Conservation (phyloP, 139 green algal genomes). For the Closterium sp. region DNA sequence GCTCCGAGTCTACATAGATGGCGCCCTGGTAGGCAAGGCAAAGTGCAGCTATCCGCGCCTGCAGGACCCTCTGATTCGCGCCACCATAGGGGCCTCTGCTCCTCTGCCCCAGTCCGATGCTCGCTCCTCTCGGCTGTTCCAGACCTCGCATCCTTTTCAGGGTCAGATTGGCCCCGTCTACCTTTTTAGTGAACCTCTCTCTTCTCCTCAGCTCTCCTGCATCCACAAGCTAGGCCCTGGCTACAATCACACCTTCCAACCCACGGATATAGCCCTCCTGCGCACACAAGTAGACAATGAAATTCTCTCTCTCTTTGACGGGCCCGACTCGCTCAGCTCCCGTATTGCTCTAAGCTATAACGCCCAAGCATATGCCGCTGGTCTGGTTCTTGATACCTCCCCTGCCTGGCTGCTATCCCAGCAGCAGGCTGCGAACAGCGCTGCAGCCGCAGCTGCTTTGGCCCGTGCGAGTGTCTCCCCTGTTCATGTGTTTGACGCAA, state of each 20-base stretch:
- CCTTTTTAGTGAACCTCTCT: constrained; percentile 31
- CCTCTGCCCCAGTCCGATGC: neutral
- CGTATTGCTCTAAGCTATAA: neutral
- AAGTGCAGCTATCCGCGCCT: neutral
- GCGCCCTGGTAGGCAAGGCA: neutral
- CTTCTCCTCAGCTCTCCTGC: constrained; percentile 15
- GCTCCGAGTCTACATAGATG: constrained; percentile 20
- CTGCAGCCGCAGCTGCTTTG: neutral
- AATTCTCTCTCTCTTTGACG: neutral
- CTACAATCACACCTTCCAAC: constrained; percentile 49
- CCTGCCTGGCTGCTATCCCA: neutral
- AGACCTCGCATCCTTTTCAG: constrained; percentile 9
- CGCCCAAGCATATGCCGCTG: neutral
- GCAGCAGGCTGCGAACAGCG: neutral
- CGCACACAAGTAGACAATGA: neutral
- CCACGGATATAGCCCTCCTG: constrained; percentile 2
- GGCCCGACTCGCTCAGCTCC: neutral
- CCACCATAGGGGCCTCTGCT: neutral
- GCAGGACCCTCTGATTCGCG: neutral
- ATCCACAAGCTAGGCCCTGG: constrained; percentile 25
- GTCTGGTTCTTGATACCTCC: neutral
- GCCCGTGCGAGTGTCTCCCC: neutral
- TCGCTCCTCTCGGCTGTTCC: neutral
- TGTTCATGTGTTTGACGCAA: neutral
- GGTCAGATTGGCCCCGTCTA: constrained; percentile 44